phyloP scores from a whole-genome alignment of 441 rosid species.

The Rhodomyrtus psidioides region DNA sequence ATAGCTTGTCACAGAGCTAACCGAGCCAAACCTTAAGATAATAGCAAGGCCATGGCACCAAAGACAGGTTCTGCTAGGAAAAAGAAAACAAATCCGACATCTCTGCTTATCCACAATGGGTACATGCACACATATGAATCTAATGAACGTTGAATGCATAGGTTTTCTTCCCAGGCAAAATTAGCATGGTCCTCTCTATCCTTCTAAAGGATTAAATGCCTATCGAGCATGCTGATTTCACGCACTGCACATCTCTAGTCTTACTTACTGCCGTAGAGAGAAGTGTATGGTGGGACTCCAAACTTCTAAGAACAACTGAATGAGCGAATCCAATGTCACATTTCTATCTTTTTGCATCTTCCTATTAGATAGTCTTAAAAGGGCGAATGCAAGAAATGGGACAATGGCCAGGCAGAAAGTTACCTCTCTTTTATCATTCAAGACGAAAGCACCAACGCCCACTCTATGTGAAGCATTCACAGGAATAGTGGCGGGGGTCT shows the following conservation, averaged over 20 bases:
- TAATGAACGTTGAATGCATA: not conserved
- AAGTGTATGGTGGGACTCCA: not conserved
- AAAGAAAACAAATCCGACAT: not conserved
- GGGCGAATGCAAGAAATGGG: too few species aligned
- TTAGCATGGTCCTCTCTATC: not conserved
- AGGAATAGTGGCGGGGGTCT: not conserved
- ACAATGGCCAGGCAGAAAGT: not conserved
- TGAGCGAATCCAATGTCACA: not conserved
- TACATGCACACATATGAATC: not conserved
- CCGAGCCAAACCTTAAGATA: not conserved
- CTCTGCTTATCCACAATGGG: not conserved
- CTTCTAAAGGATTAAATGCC: not conserved
- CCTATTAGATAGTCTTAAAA: not conserved
- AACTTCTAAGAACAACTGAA: not conserved
- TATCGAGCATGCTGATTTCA: not conserved
- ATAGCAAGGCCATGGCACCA: not conserved
- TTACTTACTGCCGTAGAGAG: not conserved
- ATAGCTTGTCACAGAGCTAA: not conserved
- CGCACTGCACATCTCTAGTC: not conserved
- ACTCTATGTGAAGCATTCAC: slow-evolving; percentile 15
- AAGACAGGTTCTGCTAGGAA: not conserved
- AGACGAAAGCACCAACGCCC: slow-evolving; percentile 11
- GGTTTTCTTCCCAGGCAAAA: not conserved
- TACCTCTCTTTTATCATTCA: slow-evolving; percentile 12
- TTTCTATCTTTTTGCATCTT: not conserved